Conservation (phyloP, 2,329 filamentous ascomycete species). For the Colletotrichum costaricense region DNA sequence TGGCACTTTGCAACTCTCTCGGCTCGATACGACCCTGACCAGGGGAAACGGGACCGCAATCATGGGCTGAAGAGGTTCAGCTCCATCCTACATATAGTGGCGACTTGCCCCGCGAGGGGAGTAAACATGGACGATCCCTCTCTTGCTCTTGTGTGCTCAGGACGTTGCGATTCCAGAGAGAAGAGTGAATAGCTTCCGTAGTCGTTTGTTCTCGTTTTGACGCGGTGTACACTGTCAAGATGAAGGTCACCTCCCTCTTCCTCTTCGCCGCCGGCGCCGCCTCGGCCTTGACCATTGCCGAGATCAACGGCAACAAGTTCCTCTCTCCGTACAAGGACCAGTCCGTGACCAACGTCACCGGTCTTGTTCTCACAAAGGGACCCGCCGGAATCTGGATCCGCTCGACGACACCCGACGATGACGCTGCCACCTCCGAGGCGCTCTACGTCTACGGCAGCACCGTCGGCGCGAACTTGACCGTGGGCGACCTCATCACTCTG, state of each 20-base stretch:
- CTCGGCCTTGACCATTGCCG: slow-evolving; percentile 61
- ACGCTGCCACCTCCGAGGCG: slow-evolving; percentile 70
- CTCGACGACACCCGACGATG: slow-evolving; percentile 66
- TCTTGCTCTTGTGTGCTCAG: slow-evolving; percentile 14
- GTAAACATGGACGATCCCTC: background rate
- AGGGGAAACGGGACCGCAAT: background rate
- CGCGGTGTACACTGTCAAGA: slow-evolving; percentile 34
- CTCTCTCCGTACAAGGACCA: slow-evolving; percentile 70
- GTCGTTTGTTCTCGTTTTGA: background rate
- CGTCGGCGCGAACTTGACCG: slow-evolving; percentile 61
- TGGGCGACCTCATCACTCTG: slow-evolving; percentile 73
- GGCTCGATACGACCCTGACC: slow-evolving; percentile 1
- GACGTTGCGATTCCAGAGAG: slow-evolving; percentile 17
- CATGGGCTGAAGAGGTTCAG: background rate
- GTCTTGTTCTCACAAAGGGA: slow-evolving; percentile 73
- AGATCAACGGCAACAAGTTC: slow-evolving; percentile 75
- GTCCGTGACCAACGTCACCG: slow-evolving; percentile 68
- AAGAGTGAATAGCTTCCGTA: background rate
- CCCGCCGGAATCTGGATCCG: slow-evolving; percentile 73
- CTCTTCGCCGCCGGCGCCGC: slow-evolving; percentile 43
- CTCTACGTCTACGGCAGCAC: slow-evolving; percentile 72
- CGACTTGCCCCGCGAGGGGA: background rate
- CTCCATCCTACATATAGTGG: slow-evolving; percentile 6
- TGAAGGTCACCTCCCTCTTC: slow-evolving; percentile 46
- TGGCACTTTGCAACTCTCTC: background rate